phyloP scores from a whole-genome alignment of 2,329 filamentous ascomycete species.

The Fusarium citri region DNA sequence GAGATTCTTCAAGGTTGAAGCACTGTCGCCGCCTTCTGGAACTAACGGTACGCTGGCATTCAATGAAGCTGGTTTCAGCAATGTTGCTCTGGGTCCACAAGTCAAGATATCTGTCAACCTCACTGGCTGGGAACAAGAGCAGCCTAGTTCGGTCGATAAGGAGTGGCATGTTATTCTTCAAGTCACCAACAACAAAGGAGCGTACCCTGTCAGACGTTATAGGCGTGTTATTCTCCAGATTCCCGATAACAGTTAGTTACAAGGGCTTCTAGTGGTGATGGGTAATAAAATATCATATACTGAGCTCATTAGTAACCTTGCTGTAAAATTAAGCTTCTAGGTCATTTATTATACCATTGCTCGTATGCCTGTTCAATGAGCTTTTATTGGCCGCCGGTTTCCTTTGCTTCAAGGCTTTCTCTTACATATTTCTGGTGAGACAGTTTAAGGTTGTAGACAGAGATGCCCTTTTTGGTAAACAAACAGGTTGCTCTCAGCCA shows the following conservation, averaged over 20 bases:
- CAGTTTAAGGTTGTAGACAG: fast-evolving
- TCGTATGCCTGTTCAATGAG: too few species aligned
- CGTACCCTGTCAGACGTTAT: constrained; percentile 6
- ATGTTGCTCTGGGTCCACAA: neutral
- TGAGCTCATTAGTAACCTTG: too few species aligned
- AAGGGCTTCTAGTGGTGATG: fast-evolving
- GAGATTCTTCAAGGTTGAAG: neutral
- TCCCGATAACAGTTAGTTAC: neutral
- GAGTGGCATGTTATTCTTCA: constrained; percentile 24
- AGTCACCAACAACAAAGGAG: constrained; percentile 15
- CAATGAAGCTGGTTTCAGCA: constrained; percentile 15
- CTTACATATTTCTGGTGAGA: too few species aligned
- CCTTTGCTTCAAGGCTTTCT: too few species aligned
- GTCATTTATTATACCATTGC: too few species aligned
- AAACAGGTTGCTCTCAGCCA: too few species aligned
- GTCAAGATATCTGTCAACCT: neutral
- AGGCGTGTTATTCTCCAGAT: neutral
- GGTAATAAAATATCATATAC: fast-evolving
- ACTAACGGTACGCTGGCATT: neutral
- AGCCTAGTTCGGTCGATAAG: neutral
- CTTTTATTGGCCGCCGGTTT: too few species aligned
- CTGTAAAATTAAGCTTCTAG: too few species aligned
- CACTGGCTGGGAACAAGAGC: neutral
- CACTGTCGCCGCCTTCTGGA: neutral
- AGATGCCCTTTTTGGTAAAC: too few species aligned